A percentile compares a stretch with the other conserved stretches of the same genome.
Evolutionary conservation across 345 rosid genomes (phyloP).

Genomic region (Arabis hirsuta): DNA sequence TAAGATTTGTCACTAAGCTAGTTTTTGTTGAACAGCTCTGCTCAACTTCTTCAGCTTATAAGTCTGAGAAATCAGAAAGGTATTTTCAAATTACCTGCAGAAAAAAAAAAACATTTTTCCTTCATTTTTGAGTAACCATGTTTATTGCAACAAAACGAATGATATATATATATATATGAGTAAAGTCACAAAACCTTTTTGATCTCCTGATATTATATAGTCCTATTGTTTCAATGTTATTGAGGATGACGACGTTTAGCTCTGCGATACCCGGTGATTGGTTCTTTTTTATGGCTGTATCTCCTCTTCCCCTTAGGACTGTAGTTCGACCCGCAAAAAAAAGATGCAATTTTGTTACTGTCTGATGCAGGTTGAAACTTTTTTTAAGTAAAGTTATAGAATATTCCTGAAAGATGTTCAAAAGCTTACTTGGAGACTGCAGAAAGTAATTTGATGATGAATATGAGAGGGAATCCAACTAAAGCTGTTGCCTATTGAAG

Average conservation of each 20-base stretch:
- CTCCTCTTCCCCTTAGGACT: constrained; percentile 39
- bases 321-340: not conserved
- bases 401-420: constrained; percentile 14
- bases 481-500: constrained; percentile 47
- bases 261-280: constrained; percentile 33
- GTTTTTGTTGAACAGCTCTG: constrained; percentile 23
- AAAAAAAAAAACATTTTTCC: constrained; percentile 3
- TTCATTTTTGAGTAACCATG: constrained; percentile 10
- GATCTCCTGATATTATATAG: constrained; percentile 21
- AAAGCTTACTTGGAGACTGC: constrained; percentile 49
- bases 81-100: constrained; percentile 34
- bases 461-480: constrained; percentile 46
- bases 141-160: constrained; percentile 13
- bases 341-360: not conserved
- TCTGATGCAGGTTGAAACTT: constrained; percentile 7
- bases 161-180: not conserved
- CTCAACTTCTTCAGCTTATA: constrained; percentile 21
- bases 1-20: constrained; percentile 14
- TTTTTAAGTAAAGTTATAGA: not conserved
- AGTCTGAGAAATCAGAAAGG: constrained; percentile 32
- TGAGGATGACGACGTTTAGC: constrained; percentile 42
- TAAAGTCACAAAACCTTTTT: constrained; percentile 26
- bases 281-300: constrained; percentile 30
- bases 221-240: not conserved
- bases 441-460: constrained; percentile 48